Evolutionary conservation across 306 rosid genomes (phyloP).

Genomic region (Malus domestica): DNA sequence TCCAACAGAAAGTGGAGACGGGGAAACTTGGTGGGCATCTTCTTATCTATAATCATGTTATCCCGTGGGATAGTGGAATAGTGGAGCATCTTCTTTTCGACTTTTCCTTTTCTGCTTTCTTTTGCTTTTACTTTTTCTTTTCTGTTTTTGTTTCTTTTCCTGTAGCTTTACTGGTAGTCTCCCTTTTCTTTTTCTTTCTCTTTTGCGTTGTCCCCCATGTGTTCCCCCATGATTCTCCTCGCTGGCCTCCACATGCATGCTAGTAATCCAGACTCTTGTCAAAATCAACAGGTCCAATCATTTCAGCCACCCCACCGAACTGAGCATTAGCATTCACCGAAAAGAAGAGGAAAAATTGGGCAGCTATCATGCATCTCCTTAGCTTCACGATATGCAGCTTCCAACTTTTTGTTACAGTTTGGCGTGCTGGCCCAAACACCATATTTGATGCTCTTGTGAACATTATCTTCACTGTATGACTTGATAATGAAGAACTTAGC

Average conservation of each 20-base stretch:
- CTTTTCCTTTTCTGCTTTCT: too few species aligned
- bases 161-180: too few species aligned
- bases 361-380: constrained; percentile 63
- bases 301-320: constrained; percentile 91
- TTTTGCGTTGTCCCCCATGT: too few species aligned
- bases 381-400: constrained; percentile 68
- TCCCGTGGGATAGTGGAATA: too few species aligned
- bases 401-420: constrained; percentile 75
- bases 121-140: too few species aligned
- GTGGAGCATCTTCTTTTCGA: too few species aligned
- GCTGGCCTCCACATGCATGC: constrained; percentile 20
- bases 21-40: too few species aligned
- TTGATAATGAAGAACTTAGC: constrained; percentile 76
- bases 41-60: too few species aligned
- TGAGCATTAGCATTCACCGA: constrained; percentile 95
- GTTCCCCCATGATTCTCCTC: too few species aligned
- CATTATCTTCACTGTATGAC: constrained; percentile 86
- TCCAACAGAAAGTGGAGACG: too few species aligned
- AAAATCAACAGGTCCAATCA: constrained; percentile 85
- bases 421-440: constrained; percentile 95
- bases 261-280: constrained; percentile 79
- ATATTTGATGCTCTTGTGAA: constrained; percentile 84
- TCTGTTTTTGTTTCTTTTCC: too few species aligned
- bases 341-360: constrained; percentile 58
- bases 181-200: too few species aligned